Evolutionary conservation across 2,329 filamentous ascomycete species (phyloP).

Genomic region (Balansia obtecta): DNA sequence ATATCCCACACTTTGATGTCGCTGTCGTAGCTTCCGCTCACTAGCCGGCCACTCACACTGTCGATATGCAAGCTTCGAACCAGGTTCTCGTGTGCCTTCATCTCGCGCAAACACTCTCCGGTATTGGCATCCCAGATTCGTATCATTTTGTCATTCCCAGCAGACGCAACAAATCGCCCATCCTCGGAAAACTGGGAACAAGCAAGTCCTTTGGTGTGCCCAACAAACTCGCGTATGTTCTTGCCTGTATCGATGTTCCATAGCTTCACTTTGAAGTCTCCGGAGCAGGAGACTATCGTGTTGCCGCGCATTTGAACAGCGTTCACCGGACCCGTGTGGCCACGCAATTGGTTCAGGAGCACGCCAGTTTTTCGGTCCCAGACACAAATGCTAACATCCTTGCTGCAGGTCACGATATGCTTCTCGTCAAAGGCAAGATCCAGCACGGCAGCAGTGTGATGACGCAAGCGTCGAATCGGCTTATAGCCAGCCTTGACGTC

Average conservation of each 20-base stretch:
- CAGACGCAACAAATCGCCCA: slow-evolving; percentile 82
- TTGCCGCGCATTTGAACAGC: slow-evolving; percentile 91
- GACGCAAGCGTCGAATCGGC: slow-evolving; percentile 64
- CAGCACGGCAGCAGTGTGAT: slow-evolving; percentile 79
- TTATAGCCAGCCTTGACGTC: slow-evolving; percentile 66
- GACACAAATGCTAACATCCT: slow-evolving; percentile 86
- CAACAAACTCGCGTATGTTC: slow-evolving; percentile 79
- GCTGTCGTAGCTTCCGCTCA: slow-evolving; percentile 89
- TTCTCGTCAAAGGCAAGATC: slow-evolving; percentile 87
- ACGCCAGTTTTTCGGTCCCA: slow-evolving; percentile 77
- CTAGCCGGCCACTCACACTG: slow-evolving; percentile 68
- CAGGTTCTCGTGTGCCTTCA: slow-evolving; percentile 71
- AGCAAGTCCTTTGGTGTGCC: slow-evolving; percentile 85
- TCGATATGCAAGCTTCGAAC: slow-evolving; percentile 89
- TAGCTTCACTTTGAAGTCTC: slow-evolving; percentile 84
- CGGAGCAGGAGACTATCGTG: slow-evolving; percentile 83
- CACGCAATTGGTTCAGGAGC: slow-evolving; percentile 66
- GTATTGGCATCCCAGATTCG: slow-evolving; percentile 94
- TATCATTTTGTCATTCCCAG: slow-evolving; percentile 90
- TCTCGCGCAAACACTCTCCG: slow-evolving; percentile 68
- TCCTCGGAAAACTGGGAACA: slow-evolving; percentile 96
- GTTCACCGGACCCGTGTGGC: slow-evolving; percentile 87
- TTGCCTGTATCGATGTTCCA: slow-evolving; percentile 89
- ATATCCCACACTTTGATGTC: slow-evolving; percentile 93
- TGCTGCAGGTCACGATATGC: slow-evolving; percentile 93